Evolutionary conservation across 345 rosid genomes (phyloP).

Genomic region (Populus euphratica): DNA sequence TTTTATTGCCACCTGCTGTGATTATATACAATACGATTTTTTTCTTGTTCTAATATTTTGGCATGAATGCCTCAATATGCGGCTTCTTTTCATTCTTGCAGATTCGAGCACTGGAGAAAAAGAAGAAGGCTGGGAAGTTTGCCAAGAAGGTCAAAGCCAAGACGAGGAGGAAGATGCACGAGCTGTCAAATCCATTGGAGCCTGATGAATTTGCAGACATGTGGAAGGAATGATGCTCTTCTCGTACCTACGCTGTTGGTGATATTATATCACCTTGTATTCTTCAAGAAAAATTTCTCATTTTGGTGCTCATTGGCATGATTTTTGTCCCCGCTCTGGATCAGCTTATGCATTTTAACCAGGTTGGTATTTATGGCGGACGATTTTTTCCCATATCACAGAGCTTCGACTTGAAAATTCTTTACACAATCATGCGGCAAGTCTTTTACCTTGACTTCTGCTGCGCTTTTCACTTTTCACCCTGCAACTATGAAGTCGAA

Average conservation of each 20-base stretch:
- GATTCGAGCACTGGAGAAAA: slow-evolving; percentile 87
- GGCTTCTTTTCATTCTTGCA: slow-evolving; percentile 14
- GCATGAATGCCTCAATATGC: neutral
- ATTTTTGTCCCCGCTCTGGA: neutral
- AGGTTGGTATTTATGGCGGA: neutral
- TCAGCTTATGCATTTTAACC: neutral
- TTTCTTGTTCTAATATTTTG: neutral
- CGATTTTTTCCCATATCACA: neutral
- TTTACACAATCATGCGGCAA: neutral
- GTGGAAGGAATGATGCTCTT: slow-evolving; percentile 57
- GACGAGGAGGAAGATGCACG: slow-evolving; percentile 84
- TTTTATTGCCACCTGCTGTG: neutral
- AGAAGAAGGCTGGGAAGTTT: slow-evolving; percentile 65
- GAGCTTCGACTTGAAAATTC: neutral
- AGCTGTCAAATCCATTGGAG: slow-evolving; percentile 73
- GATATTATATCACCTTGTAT: neutral
- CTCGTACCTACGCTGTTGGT: neutral
- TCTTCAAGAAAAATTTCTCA: neutral
- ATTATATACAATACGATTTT: neutral
- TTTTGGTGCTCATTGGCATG: neutral
- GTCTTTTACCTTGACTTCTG: neutral
- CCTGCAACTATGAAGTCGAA: neutral
- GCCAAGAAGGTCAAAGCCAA: slow-evolving; percentile 90
- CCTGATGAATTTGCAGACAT: slow-evolving; percentile 89
- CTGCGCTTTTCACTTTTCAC: neutral